Percentiles rank a stretch among this genome's conserved stretches.
Evolutionary conservation across 1,284 basidiomycete genomes (phyloP).

Genomic region (Malassezia equina): DNA sequence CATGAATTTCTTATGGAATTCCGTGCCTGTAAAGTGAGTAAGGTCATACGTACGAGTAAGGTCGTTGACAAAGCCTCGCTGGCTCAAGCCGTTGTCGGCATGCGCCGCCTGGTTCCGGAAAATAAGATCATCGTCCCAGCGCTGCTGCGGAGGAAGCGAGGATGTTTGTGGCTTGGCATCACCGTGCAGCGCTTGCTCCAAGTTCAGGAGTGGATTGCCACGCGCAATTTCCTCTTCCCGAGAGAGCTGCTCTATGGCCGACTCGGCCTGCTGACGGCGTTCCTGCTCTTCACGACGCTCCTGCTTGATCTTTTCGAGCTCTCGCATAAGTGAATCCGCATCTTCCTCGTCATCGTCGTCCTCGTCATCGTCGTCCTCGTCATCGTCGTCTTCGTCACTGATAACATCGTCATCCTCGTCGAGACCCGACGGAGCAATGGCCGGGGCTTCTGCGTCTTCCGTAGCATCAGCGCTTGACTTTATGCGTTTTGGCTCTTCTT

Average conservation of each 20-base stretch:
- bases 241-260: conserved; percentile 12
- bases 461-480: conserved; percentile 15
- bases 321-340: conserved; percentile 28
- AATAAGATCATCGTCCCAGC: conserved; percentile 47
- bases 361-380: conserved; percentile 10
- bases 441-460: conserved; percentile 20
- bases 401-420: conserved; percentile 13
- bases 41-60: conserved; percentile 25
- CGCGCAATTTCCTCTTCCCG: conserved; percentile 38
- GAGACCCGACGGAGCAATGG: background rate
- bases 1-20: conserved; percentile 45
- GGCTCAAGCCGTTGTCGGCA: conserved; percentile 13
- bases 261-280: conserved; percentile 8
- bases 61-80: conserved; percentile 39
- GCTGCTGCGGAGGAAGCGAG: conserved; percentile 1
- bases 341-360: conserved; percentile 32
- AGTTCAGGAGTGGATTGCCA: conserved; percentile 42
- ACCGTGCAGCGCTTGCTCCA: conserved; percentile 25
- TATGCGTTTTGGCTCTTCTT: conserved; percentile 9
- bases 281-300: conserved; percentile 33
- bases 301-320: conserved; percentile 40
- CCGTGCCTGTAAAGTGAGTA: conserved; percentile 18
- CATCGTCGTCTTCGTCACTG: conserved; percentile 12
- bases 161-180: background rate
- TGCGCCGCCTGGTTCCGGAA: conserved; percentile 44